Percentiles rank a stretch among this genome's conserved stretches.
phyloP scores from a whole-genome alignment of 495 filamentous ascomycete species.

The Hyphodiscus hymeniophilus region DNA sequence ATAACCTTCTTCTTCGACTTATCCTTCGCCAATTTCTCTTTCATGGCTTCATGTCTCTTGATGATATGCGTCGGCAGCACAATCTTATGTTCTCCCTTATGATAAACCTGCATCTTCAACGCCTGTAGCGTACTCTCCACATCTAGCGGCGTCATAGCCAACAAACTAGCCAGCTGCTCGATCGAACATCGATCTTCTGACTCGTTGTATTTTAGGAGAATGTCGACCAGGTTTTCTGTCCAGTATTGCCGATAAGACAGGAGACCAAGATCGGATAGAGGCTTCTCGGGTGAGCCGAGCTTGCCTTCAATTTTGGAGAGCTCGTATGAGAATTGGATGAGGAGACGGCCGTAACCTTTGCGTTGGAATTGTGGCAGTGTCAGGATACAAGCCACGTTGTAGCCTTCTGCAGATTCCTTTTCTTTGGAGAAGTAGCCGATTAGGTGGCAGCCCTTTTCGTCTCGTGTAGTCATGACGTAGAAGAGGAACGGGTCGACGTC shows the following conservation, averaged over 20 bases:
- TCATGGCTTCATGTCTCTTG: slow-evolving; percentile 54
- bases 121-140: slow-evolving; percentile 89
- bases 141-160: slow-evolving; percentile 92
- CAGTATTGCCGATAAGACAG: slow-evolving; percentile 93
- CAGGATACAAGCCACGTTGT: slow-evolving; percentile 96
- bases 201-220: slow-evolving; percentile 57
- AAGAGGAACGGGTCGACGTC: slow-evolving; percentile 98
- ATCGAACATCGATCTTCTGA: slow-evolving; percentile 64
- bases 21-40: slow-evolving; percentile 71
- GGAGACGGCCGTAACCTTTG: slow-evolving; percentile 81
- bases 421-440: slow-evolving; percentile 98
- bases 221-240: slow-evolving; percentile 85
- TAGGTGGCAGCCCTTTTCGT: slow-evolving; percentile 81
- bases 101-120: slow-evolving; percentile 88
- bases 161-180: slow-evolving; percentile 66
- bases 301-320: slow-evolving; percentile 92
- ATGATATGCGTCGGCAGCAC: slow-evolving; percentile 63
- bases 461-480: slow-evolving; percentile 91
- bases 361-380: slow-evolving; percentile 94
- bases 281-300: slow-evolving; percentile 92
- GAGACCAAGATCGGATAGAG: slow-evolving; percentile 85
- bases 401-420: slow-evolving; percentile 91
- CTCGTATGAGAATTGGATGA: slow-evolving; percentile 98
- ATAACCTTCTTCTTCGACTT: slow-evolving; percentile 67
- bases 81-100: slow-evolving; percentile 90